Base-by-base conservation (phyloP, 192 early-diverging fungal species). In the Chytriomyces hyalinus region DNA sequence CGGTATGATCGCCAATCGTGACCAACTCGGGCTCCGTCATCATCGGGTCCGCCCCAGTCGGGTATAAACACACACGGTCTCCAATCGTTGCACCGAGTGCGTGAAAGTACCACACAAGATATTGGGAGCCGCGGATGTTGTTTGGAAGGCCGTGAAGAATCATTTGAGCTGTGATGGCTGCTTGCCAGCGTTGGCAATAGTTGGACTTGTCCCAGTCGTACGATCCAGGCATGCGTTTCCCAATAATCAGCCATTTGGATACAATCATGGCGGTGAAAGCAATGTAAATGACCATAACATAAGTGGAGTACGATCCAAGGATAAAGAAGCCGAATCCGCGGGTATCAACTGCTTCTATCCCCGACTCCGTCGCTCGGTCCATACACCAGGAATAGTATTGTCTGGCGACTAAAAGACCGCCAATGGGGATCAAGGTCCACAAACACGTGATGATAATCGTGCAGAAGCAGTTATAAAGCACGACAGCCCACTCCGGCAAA, bases 131-230 rank as follows among this genome's bases (percentile, higher is more conserved):
- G 47, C 68, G 67, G 22, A 86, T 36, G 48, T 79, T 20, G 28
- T 81, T 81, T 57, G 83, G 70, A 24, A 85, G 49, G 53, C 77
- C 79, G 20, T 77, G 26, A 17, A 77, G 61, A 46, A 84, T 63
- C 44, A 51, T 61, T 62, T 81, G 76, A 47, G 83, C 6, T 7
- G 79, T 74, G 22, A 86, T 77, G 43, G 62, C 76, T 20, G 83
- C n/a, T 68, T 86, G 83, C 85, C 85, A 86, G 17, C 81, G 68
- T 57, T 86, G 85, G 45, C 83, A 84, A 70, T 86, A 84, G 10
- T 78, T 77, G 9, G 81, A 77, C 60, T 76, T 75, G 70, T 86
- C 85, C 85, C 85, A 86, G 66, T 85, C 78, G 70, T 83, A 83
- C 7, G 62, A 50, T 17, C 85, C 85, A 51, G 73, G 74, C 60